Conservation (phyloP, 176 grass and related monocot species). For the Eragrostis curvula region DNA sequence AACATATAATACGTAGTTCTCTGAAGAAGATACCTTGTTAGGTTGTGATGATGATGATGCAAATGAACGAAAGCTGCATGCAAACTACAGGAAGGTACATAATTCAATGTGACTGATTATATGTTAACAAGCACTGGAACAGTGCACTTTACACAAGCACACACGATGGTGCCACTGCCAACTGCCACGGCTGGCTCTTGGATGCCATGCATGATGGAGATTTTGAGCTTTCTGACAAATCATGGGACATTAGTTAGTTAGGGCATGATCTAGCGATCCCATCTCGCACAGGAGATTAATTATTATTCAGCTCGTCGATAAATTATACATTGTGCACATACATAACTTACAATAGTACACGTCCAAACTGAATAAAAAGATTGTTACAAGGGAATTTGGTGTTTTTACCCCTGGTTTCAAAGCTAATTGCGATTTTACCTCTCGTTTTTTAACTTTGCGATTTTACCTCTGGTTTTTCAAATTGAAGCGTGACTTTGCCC, state of each 20-base stretch:
- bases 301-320: background rate
- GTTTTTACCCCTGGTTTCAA: too few species aligned
- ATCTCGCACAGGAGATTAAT: background rate
- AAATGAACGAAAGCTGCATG: constrained; percentile 7
- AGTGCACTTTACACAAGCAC: background rate
- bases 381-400: too few species aligned
- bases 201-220: background rate
- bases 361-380: background rate
- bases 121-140: background rate
- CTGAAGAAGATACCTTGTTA: background rate
- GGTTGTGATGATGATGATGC: background rate
- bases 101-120: background rate
- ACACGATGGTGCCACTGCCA: background rate
- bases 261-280: too few species aligned
- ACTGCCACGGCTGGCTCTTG: background rate
- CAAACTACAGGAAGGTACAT: background rate
- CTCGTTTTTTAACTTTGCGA: too few species aligned
- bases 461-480: too few species aligned
- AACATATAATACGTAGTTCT: background rate
- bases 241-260: background rate
- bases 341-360: background rate
- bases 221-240: background rate
- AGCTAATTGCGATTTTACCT: too few species aligned
- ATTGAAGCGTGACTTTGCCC: too few species aligned
- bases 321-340: background rate